phyloP scores from a whole-genome alignment of 2,329 filamentous ascomycete species.

The Calonectria pseudoreteaudii region DNA sequence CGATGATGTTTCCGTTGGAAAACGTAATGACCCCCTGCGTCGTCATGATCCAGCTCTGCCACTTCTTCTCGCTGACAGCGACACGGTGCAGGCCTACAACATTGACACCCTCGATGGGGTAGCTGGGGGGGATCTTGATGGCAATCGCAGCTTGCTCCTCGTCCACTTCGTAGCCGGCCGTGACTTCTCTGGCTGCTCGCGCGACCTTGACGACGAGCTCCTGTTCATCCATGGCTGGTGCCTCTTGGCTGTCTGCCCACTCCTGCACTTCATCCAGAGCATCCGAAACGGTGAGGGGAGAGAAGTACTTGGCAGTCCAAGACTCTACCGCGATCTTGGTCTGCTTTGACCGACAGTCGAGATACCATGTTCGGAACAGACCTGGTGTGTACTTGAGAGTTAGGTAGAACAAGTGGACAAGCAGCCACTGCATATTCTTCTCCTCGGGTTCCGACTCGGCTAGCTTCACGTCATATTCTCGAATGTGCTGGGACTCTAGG shows the following conservation, averaged over 20 bases:
- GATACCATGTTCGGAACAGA: slow-evolving; percentile 86
- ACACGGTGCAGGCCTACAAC: slow-evolving; percentile 86
- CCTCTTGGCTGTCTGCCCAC: slow-evolving; percentile 71
- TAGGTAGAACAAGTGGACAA: slow-evolving; percentile 88
- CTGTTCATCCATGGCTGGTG: slow-evolving; percentile 62
- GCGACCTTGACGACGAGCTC: slow-evolving; percentile 78
- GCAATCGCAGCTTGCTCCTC: slow-evolving; percentile 85
- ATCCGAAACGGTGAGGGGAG: slow-evolving; percentile 74
- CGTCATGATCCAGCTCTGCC: slow-evolving; percentile 89
- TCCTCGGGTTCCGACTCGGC: slow-evolving; percentile 72
- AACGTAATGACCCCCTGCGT: slow-evolving; percentile 95
- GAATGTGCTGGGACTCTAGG: slow-evolving; percentile 69
- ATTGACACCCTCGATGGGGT: slow-evolving; percentile 82
- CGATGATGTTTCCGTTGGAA: slow-evolving; percentile 87
- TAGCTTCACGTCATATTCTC: slow-evolving; percentile 62
- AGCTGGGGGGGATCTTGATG: slow-evolving; percentile 83
- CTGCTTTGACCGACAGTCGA: slow-evolving; percentile 82
- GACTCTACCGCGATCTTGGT: slow-evolving; percentile 82
- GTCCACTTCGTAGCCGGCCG: slow-evolving; percentile 87
- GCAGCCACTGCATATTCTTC: slow-evolving; percentile 83
- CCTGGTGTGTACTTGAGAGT: slow-evolving; percentile 81
- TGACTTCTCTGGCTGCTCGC: slow-evolving; percentile 78
- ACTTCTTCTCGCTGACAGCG: slow-evolving; percentile 89
- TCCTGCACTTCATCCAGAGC: slow-evolving; percentile 74
- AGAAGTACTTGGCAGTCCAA: slow-evolving; percentile 90